phyloP scores from a whole-genome alignment of 2,329 filamentous ascomycete species.

The Septoria petroselini region DNA sequence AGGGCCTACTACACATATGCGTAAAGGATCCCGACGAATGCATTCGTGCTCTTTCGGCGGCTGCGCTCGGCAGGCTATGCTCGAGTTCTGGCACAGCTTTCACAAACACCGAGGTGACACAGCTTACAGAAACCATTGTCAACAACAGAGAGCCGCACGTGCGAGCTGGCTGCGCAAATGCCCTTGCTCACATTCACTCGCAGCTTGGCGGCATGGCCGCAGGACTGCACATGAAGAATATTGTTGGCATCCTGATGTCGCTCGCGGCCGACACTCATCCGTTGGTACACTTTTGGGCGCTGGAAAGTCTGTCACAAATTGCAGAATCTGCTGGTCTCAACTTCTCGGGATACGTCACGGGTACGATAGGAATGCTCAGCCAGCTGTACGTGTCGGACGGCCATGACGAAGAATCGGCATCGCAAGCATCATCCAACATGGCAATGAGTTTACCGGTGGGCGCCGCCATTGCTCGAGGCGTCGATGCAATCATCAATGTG shows the following conservation, averaged over 20 bases:
- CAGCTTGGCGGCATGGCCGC: constrained; percentile 98
- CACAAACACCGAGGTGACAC: constrained; percentile 85
- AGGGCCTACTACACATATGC: constrained; percentile 70
- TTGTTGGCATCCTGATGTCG: constrained; percentile 97
- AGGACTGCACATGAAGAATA: constrained; percentile 92
- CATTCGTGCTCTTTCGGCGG: constrained; percentile 79
- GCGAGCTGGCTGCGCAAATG: constrained; percentile 89
- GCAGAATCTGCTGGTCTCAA: constrained; percentile 89
- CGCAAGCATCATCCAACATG: constrained; percentile 81
- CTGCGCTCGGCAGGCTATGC: constrained; percentile 81
- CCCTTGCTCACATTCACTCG: constrained; percentile 87
- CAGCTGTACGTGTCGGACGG: constrained; percentile 90
- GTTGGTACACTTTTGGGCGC: constrained; percentile 91
- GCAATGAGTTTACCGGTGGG: constrained; percentile 81
- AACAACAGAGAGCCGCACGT: constrained; percentile 89
- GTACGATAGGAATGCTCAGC: constrained; percentile 87
- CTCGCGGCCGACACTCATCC: constrained; percentile 93
- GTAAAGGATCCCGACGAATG: constrained; percentile 81
- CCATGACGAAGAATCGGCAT: constrained; percentile 79
- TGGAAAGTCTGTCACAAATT: constrained; percentile 81
- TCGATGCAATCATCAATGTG: constrained; percentile 95
- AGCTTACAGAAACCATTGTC: constrained; percentile 89
- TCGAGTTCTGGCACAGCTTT: constrained; percentile 80
- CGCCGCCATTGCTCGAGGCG: constrained; percentile 78
- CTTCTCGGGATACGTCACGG: constrained; percentile 85